Base-by-base conservation (phyloP, 768 basidiomycete species). In the Sistotremastrum suecicum region DNA sequence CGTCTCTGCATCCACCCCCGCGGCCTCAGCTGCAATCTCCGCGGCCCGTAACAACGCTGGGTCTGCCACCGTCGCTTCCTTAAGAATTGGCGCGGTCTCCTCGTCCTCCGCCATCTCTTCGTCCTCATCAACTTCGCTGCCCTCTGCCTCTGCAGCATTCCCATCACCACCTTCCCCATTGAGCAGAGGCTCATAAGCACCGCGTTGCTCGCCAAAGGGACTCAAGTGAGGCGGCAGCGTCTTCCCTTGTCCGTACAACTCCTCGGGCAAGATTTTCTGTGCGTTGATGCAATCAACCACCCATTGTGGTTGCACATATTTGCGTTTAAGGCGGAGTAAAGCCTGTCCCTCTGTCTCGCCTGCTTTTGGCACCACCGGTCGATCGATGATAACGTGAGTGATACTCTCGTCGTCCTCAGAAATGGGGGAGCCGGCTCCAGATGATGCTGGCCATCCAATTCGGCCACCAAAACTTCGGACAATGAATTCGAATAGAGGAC, bases 301-400 rank as follows among this genome's bases (percentile, higher is more conserved):
- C 95, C 95, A 98, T 62, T 98, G 94, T 7, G 95, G 95, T 62
- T 98, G 95, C 11, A 98, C 74, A 60, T 84, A 88, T 58, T 86
- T 89, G 56, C 90, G 74, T 59, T 76, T 75, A 39, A 70, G 63
- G 35, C 78, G 70, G 38, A 72, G 68, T 53, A 80, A 76, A 53
- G 74, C 71, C 52, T 82, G 75, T 44, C 74, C 75, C 10, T 66
- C 52, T 1, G 72, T 70, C 56, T 77, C 80, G 44, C 70, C 61
- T 29, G 56, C 43, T 50, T 62, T 66, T 50, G 66, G 66, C 7
- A 71, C 63, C 34, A 76, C 51, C 1, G 95, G 94, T 39, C 95
- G 74, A 60, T 99, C 95, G 54, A 95, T 82, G 54, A 99, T 78
- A 50, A 98, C 80, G 63, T 98, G 95, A 1, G 95, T 98, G 55